Conservation (phyloP, 2,329 filamentous ascomycete species). For the Neoarthrinium moseri region DNA sequence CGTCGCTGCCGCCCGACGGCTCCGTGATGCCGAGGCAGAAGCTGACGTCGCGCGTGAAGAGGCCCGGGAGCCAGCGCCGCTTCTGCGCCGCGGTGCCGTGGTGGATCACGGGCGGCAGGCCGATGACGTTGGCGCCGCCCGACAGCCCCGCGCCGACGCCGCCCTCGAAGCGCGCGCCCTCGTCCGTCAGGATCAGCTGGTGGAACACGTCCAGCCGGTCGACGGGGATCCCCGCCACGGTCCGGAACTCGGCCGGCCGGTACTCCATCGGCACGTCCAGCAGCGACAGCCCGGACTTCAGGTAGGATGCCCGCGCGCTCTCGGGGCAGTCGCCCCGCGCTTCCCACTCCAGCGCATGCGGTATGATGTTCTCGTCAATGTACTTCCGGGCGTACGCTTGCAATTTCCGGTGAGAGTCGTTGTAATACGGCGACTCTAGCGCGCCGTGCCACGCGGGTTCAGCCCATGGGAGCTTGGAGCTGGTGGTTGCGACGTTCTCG, state of each 20-base stretch:
- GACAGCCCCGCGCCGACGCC: slow-evolving; percentile 54
- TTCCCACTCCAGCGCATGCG: slow-evolving; percentile 62
- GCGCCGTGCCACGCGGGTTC: slow-evolving; percentile 22
- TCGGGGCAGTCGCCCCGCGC: slow-evolving; percentile 48
- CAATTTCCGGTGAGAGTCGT: slow-evolving; percentile 53
- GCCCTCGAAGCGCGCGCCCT: slow-evolving; percentile 42
- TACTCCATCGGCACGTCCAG: slow-evolving; percentile 31
- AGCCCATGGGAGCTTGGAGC: slow-evolving; percentile 17
- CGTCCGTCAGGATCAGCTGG: slow-evolving; percentile 33
- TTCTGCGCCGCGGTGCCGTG: slow-evolving; percentile 24
- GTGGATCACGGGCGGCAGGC: slow-evolving; percentile 22
- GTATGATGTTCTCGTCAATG: slow-evolving; percentile 54
- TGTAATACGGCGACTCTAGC: slow-evolving; percentile 54
- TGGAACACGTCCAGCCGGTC: slow-evolving; percentile 35
- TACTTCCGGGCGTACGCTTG: slow-evolving; percentile 57
- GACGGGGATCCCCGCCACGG: slow-evolving; percentile 37
- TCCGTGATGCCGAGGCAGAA: slow-evolving; percentile 29
- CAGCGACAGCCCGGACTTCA: slow-evolving; percentile 31
- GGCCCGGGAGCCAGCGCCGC: slow-evolving; percentile 30
- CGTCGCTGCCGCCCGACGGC: slow-evolving; percentile 54
- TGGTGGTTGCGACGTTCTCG: too few species aligned
- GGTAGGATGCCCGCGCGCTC: slow-evolving; percentile 30
- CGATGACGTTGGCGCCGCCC: slow-evolving; percentile 52
- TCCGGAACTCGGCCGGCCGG: slow-evolving; percentile 33
- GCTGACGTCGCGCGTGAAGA: slow-evolving; percentile 48